Evolutionary conservation across 2,329 filamentous ascomycete genomes (phyloP).

Genomic region (Fusarium sororula): DNA sequence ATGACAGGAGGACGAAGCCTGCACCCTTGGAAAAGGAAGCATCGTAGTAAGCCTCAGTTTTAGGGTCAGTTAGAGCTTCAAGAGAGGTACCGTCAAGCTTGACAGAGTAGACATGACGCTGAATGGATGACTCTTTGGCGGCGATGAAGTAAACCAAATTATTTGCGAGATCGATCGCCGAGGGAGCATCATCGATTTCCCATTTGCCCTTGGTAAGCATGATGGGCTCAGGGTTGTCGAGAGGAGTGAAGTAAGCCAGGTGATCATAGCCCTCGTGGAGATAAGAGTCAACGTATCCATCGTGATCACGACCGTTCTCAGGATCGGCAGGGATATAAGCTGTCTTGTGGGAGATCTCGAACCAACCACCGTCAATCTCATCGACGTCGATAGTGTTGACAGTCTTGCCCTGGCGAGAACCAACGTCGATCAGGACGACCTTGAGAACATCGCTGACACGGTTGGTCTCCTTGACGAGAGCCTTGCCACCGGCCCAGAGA

Average conservation of each 20-base stretch:
- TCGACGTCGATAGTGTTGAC: conserved; percentile 83
- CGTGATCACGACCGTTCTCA: conserved; percentile 75
- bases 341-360: conserved; percentile 90
- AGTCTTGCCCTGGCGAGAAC: conserved; percentile 75
- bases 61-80: conserved; percentile 76
- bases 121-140: conserved; percentile 86
- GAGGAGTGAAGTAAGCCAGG: conserved; percentile 88
- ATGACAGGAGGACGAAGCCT: conserved; percentile 84
- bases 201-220: conserved; percentile 89
- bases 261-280: conserved; percentile 90
- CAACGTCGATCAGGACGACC: conserved; percentile 85
- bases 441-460: conserved; percentile 92
- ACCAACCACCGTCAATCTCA: conserved; percentile 94
- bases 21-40: conserved; percentile 85
- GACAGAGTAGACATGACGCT: conserved; percentile 92
- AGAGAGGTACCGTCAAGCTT: conserved; percentile 81
- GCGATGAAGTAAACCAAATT: conserved; percentile 92
- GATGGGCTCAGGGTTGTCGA: conserved; percentile 83
- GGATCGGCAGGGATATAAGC: conserved; percentile 87
- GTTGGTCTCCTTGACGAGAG: conserved; percentile 91
- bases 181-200: conserved; percentile 90
- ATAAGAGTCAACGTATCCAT: conserved; percentile 93
- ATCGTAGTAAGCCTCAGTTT: conserved; percentile 78
- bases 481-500: conserved; percentile 86
- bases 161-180: conserved; percentile 82